A percentile compares a stretch with the other conserved stretches of the same genome.
Evolutionary conservation across 345 rosid species (phyloP).

Genomic region (Punica granatum): DNA sequence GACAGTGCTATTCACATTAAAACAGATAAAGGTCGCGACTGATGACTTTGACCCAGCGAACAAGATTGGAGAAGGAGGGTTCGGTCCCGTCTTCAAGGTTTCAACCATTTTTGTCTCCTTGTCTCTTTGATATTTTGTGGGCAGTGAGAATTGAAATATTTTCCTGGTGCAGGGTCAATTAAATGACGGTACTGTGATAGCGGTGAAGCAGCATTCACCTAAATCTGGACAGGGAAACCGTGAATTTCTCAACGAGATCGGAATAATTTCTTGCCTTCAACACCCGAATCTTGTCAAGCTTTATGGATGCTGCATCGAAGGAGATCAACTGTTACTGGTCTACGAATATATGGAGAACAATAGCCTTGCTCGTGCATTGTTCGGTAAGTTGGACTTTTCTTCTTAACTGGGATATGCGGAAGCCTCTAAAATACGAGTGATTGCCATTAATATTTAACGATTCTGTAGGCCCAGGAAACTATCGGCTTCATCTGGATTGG

Average conservation of each 20-base stretch:
- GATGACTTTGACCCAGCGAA: conserved; percentile 26
- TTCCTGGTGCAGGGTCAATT: conserved; percentile 22
- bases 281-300: conserved; percentile 72
- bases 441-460: not conserved
- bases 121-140: not conserved
- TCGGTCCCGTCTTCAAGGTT: conserved; percentile 45
- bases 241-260: conserved; percentile 64
- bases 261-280: conserved; percentile 57
- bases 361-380: conserved; percentile 43
- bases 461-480: conserved; percentile 14
- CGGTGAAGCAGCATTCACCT: conserved; percentile 69
- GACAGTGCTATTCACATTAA: conserved; percentile 28
- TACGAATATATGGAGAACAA: conserved; percentile 75
- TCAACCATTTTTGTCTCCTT: not conserved
- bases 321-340: conserved; percentile 45
- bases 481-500: conserved; percentile 36
- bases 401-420: not conserved
- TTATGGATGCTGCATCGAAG: conserved; percentile 60
- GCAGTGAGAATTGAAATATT: not conserved
- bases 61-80: conserved; percentile 47
- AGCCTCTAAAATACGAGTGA: not conserved
- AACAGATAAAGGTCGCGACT: conserved; percentile 38
- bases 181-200: conserved; percentile 50
- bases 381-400: conserved; percentile 34
- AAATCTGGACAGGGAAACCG: conserved; percentile 68